Evolutionary conservation across 768 basidiomycete genomes (phyloP).

Genomic region (Omphalotus guepiniiformis): DNA sequence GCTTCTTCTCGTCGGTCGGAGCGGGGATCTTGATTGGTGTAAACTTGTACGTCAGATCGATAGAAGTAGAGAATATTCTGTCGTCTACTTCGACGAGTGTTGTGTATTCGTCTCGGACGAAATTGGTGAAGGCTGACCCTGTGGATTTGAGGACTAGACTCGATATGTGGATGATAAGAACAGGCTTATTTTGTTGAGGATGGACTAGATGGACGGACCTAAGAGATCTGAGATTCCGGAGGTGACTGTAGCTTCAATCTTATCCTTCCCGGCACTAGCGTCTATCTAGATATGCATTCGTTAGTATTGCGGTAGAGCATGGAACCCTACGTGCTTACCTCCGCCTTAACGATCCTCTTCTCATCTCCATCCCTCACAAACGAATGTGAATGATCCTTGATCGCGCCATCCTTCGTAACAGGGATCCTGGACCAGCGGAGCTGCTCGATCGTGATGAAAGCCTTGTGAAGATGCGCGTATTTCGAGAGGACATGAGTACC

Average conservation of each 20-base stretch:
- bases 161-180: conserved; percentile 2
- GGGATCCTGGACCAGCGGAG: conserved; percentile 82
- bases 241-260: conserved; percentile 55
- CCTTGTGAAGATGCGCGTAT: conserved; percentile 72
- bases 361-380: conserved; percentile 91
- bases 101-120: conserved; percentile 85
- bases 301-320: background rate
- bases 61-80: conserved; percentile 84
- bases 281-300: conserved; percentile 45
- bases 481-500: conserved; percentile 78
- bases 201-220: conserved; percentile 39
- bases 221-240: conserved; percentile 78
- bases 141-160: conserved; percentile 93
- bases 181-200: background rate
- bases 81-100: conserved; percentile 81
- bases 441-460: conserved; percentile 68
- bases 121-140: conserved; percentile 80
- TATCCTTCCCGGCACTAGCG: conserved; percentile 56
- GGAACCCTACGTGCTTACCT: conserved; percentile 31
- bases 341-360: conserved; percentile 62
- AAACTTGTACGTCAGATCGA: conserved; percentile 75
- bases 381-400: conserved; percentile 61
- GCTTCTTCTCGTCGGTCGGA: conserved; percentile 48
- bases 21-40: conserved; percentile 38
- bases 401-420: conserved; percentile 34